These are phyloP conservation scores for Chimonanthus praecox DNA, from an alignment of 164 flowering plant species.

Conservation along the genomic window DNA sequence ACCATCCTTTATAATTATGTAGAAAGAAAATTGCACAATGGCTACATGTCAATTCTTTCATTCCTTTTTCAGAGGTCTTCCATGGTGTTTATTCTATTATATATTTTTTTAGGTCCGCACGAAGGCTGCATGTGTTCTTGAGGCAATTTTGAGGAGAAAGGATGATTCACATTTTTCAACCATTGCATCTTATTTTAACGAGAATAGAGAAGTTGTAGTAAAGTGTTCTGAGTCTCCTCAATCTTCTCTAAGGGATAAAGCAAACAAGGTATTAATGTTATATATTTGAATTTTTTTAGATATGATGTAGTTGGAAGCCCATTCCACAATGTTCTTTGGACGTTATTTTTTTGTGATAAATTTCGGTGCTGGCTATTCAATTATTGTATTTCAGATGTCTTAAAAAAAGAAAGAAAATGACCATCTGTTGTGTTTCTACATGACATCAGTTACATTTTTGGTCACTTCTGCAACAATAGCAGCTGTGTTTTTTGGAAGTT, in stretches of 20 bases:
- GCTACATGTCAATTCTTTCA: background rate
- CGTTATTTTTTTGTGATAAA: too few species aligned
- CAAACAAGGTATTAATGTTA: conserved; percentile 49
- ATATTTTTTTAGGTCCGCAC: conserved; percentile 58
- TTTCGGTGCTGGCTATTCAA: too few species aligned
- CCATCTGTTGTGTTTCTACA: too few species aligned
- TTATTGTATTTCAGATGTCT: too few species aligned
- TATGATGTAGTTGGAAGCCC: background rate
- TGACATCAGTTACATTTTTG: too few species aligned
- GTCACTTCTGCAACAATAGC: too few species aligned
- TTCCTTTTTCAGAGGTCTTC: background rate
- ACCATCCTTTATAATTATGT: too few species aligned
- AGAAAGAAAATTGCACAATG: background rate
- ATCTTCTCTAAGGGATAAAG: conserved; percentile 83
- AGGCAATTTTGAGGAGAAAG: conserved; percentile 77
- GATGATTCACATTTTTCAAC: conserved; percentile 57
- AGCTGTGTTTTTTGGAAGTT: too few species aligned
- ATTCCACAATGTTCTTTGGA: background rate
- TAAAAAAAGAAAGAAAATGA: too few species aligned
- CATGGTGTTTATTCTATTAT: background rate
- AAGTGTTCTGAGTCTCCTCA: conserved; percentile 92
- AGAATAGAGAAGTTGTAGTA: conserved; percentile 57
- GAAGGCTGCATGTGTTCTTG: conserved; percentile 92
- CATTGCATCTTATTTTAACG: conserved; percentile 69
- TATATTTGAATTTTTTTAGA: background rate